Conservation (phyloP, 2,329 filamentous ascomycete species). For the Tolypocladium ovalisporum region DNA sequence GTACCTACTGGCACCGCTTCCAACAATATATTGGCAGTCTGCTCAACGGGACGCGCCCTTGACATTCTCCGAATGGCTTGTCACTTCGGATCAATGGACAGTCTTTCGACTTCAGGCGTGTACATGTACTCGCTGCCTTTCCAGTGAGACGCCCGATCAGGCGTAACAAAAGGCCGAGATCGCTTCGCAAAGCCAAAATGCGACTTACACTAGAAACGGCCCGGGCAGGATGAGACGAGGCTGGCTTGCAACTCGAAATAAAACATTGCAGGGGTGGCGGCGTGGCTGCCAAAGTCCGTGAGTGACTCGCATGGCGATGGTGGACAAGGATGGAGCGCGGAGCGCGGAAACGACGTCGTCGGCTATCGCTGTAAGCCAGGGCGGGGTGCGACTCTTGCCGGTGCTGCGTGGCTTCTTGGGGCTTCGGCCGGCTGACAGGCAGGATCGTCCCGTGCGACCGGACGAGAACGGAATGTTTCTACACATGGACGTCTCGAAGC, state of each 20-base stretch:
- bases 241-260: neutral
- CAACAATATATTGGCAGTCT: neutral
- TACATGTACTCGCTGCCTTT: neutral
- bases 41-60: neutral
- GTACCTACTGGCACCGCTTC: neutral
- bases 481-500: neutral
- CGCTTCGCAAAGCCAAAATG: neutral
- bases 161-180: neutral
- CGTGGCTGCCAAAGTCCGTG: neutral
- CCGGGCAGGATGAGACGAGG: neutral
- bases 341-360: neutral
- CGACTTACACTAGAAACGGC: neutral
- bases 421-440: neutral
- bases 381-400: neutral
- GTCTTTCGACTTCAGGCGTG: neutral
- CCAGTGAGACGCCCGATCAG: neutral
- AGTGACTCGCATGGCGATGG: neutral
- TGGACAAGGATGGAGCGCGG: neutral
- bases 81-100: neutral
- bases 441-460: too few relatives aligned
- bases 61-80: neutral
- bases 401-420: neutral
- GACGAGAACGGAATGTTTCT: too few relatives aligned
- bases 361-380: neutral
- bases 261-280: neutral